Evolutionary conservation across 1,139 yeast genomes (phyloP).

Genomic region (Martiniozyma asiatica): DNA sequence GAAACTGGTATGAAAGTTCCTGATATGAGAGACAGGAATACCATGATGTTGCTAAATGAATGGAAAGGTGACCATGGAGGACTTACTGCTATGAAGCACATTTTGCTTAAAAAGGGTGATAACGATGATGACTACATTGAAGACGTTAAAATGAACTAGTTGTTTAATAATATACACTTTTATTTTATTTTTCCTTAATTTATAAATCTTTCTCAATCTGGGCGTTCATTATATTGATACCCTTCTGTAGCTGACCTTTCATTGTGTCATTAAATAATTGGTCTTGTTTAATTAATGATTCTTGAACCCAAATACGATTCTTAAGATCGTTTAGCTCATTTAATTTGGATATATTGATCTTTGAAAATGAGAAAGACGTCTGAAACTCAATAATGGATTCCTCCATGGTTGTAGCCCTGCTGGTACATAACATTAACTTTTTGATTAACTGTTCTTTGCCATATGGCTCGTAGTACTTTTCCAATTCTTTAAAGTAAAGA

Average conservation of each 20-base stretch:
- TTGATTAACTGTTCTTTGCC: conserved; percentile 1
- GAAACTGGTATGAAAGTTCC: conserved; percentile 65
- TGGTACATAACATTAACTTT: conserved; percentile 2
- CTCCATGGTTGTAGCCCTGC: conserved; percentile 1
- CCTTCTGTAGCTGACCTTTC: neutral
- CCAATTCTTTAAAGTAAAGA: too few species aligned
- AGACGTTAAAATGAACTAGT: conserved; percentile 7
- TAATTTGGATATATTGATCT: too few species aligned
- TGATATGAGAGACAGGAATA: conserved; percentile 48
- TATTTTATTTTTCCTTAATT: neutral
- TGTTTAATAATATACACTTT: neutral
- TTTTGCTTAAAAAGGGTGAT: conserved; percentile 26
- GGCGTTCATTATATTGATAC: neutral
- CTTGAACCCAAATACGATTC: conserved; percentile 4
- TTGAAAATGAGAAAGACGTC: too few species aligned
- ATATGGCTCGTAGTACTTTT: neutral
- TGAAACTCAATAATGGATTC: too few species aligned
- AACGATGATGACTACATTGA: conserved; percentile 6
- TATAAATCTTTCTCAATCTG: neutral
- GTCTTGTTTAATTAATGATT: conserved; percentile 1
- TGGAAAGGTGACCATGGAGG: conserved; percentile 88
- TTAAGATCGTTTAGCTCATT: neutral
- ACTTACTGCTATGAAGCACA: conserved; percentile 45
- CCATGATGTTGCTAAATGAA: conserved; percentile 44
- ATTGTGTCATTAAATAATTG: neutral